These are phyloP conservation scores for Arthrocladium fulminans DNA, from an alignment of 2,329 filamentous ascomycete species.

Conservation along the genomic window DNA sequence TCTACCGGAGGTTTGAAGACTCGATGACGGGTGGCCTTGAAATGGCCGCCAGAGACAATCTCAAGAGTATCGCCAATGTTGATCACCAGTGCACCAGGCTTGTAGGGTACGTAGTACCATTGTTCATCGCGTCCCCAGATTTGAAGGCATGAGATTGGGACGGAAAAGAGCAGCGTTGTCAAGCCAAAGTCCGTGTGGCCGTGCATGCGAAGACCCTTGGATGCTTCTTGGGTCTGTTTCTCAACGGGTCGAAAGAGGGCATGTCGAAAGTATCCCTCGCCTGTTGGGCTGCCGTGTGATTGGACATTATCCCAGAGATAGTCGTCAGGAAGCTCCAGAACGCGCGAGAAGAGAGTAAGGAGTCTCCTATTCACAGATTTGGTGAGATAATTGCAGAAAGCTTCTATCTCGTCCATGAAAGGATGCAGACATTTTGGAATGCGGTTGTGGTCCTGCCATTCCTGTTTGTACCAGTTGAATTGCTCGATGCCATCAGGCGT, in stretches of 20 bases:
- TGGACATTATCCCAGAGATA: conserved; percentile 40
- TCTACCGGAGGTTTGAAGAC: conserved; percentile 38
- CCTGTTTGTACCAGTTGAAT: conserved; percentile 45
- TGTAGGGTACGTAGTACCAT: conserved; percentile 41
- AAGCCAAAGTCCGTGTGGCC: conserved; percentile 43
- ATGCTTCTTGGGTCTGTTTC: conserved; percentile 27
- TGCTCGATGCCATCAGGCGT: conserved; percentile 44
- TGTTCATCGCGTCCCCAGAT: conserved; percentile 37
- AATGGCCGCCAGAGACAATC: conserved; percentile 40
- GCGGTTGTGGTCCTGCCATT: conserved; percentile 36
- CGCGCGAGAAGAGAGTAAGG: conserved; percentile 34
- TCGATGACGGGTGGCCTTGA: conserved; percentile 39
- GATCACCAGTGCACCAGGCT: conserved; percentile 41
- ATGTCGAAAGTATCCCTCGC: conserved; percentile 41
- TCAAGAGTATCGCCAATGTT: conserved; percentile 41
- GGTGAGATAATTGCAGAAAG: conserved; percentile 41
- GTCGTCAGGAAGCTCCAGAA: conserved; percentile 38
- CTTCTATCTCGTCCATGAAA: conserved; percentile 43
- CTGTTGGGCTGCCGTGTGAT: conserved; percentile 35
- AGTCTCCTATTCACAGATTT: conserved; percentile 40
- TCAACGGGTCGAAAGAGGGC: conserved; percentile 34
- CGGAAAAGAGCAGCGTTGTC: conserved; percentile 40
- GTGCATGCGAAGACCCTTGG: conserved; percentile 36
- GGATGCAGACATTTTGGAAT: conserved; percentile 40
- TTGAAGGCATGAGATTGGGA: conserved; percentile 41